Evolutionary conservation across 345 rosid genomes (phyloP), one percentile per base, ranked within the genome.

Genomic region (Syzygium aromaticum): DNA sequence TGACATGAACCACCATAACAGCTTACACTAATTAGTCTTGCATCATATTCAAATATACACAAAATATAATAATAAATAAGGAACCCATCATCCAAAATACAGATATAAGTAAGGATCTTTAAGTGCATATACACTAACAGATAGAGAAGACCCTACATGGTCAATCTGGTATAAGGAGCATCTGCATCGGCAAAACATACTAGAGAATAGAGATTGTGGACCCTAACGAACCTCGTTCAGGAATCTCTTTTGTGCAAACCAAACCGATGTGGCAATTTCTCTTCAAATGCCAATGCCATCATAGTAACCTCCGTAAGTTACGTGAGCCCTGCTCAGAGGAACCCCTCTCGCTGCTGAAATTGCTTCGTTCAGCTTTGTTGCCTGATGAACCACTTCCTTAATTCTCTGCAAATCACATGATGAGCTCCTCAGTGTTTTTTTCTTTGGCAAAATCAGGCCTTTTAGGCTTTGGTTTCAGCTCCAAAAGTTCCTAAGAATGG

Each of bases 301-400:
- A 84, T 94, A 93, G 91, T 95, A 93, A 23, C 97, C 99, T n/a
- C 98, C 99, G 90, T 87, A 92, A 22, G 96, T 92, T 14, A 95
- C 90, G 82, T 92, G 98, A 88, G 98, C 98, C 89, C 97, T 92
- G n/a, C 92, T 86, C 43, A 94, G 87, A 25, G 98, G 97, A 49
- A 89, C 93, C 61, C 96, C 96, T 92, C 96, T 93, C 27, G 63
- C 94, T 43, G 91, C 93, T 84, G 96, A 93, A 30, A 95, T 95
- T 87, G 96, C 93, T 85, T 94, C 98, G 63, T 96, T 96, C 67
- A 95, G 38, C 88, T 89, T 91, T 33, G 95, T 91, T 90, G 96
- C 92, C 15, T 89, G 96, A 56, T 92, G 93, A 73, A 94, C 98
- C 87, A 88, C 96, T 87, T 94, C 94, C 85, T 93, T 95, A 80